Evolutionary conservation across 257 asterid species (phyloP).

Genomic region (Cruciata laevipes): DNA sequence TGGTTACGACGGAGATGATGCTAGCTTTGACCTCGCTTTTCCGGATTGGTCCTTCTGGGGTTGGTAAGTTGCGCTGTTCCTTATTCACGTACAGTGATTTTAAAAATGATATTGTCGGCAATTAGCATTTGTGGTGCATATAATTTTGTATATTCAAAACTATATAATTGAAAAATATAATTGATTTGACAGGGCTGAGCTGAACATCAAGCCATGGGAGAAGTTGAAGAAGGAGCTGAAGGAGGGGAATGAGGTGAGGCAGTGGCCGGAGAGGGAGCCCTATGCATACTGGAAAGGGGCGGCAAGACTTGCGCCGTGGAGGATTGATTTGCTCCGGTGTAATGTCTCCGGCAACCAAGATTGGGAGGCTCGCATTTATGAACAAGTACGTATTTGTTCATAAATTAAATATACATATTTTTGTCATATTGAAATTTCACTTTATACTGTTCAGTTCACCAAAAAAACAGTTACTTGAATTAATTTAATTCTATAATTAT

Average conservation of each 20-base stretch:
- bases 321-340: constrained; percentile 74
- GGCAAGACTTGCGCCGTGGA: constrained; percentile 40
- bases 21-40: constrained; percentile 38
- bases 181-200: constrained; percentile 53
- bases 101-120: too few species aligned
- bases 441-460: too few species aligned
- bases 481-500: too few species aligned
- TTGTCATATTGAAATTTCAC: too few species aligned
- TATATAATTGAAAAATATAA: too few species aligned
- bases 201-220: constrained; percentile 81
- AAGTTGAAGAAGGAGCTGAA: constrained; percentile 37
- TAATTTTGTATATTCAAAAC: too few species aligned
- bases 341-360: constrained; percentile 61
- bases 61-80: constrained; percentile 19
- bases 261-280: constrained; percentile 74
- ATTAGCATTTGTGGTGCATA: too few species aligned
- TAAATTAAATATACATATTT: too few species aligned
- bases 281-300: constrained; percentile 90
- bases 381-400: too few species aligned
- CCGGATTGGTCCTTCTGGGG: constrained; percentile 58
- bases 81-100: too few species aligned
- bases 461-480: too few species aligned
- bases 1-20: constrained; percentile 24
- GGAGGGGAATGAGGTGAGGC: constrained; percentile 46
- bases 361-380: constrained; percentile 75